Base-by-base conservation (phyloP, 169 alveolate species). In the Condylostoma magnum region DNA sequence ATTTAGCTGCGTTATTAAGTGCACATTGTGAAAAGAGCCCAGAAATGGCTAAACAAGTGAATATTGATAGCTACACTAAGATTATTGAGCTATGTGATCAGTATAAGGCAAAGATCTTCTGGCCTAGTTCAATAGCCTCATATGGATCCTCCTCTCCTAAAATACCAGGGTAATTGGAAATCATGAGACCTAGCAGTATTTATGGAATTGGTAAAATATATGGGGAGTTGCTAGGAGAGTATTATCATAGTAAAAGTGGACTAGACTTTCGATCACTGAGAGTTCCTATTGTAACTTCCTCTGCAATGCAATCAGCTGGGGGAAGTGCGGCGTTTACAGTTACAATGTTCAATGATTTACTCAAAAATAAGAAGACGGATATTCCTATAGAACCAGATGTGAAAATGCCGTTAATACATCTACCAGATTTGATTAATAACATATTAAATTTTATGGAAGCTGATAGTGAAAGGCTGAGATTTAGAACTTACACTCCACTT, bases 151-250 rank as follows among this genome's bases (percentile, higher is more conserved):
- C 31, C 10, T 27, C 73, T 38, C 65, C 75, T 25, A 66, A 47
- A 66, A 47, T 66, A 28, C 56, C 80, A 12, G 60, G 76, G 18
- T 55, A 52, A 46, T 48, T 58, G 20, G 41, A 44, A 6, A 53
- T 73, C 15, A 56, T 54, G 27, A 55, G 71, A 28, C 86, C 86
- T 20, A 34, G 33, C 12, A 73, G 83, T 4, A 46, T 79, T 27
- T 79, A 79, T 56, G 86, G 86, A 22, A 72, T 79, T 10, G 65
- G 83, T 6, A 79, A 79, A 54, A 83, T 79, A 6, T 75, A 57
- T 55, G 30, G 50, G 27, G 86, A 79, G 43, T 51, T 79, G 47
- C 15, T 79, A 27, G 86, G 86, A 3, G 53, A 20, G 8, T 79
- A 79, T 63, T 79, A 79, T 37, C 60, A 79, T 43, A 43, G 37